These are phyloP conservation scores for Liquidambar formosana DNA, from an alignment of 164 flowering plant species.

Conservation along the genomic window DNA sequence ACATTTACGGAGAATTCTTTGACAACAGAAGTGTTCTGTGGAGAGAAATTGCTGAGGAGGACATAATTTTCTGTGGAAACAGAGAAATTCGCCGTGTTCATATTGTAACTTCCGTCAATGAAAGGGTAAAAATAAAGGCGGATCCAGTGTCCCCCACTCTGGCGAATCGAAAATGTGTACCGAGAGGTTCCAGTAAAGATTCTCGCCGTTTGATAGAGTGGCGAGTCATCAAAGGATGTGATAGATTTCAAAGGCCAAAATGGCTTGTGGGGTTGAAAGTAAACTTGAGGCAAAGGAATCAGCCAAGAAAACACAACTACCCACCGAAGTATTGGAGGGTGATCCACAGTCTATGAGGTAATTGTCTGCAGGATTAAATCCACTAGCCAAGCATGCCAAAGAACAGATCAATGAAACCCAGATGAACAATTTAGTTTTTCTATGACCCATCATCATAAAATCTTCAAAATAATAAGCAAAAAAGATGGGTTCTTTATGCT, in stretches of 20 bases:
- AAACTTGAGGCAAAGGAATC: conserved; percentile 42
- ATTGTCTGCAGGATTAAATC: conserved; percentile 53
- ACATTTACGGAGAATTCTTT: conserved; percentile 64
- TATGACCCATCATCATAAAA: conserved; percentile 35
- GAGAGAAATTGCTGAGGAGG: conserved; percentile 48
- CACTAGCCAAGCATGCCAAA: conserved; percentile 25
- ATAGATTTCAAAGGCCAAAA: conserved; percentile 41
- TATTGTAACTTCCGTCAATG: conserved; percentile 29
- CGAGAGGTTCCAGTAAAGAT: conserved; percentile 43
- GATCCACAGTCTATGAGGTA: conserved; percentile 77
- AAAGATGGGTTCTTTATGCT: not conserved
- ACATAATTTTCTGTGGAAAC: conserved; percentile 44
- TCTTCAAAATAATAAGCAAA: not conserved
- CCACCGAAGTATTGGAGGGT: conserved; percentile 35
- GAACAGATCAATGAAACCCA: conserved; percentile 34
- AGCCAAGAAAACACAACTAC: conserved; percentile 44
- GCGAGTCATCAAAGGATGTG: conserved; percentile 24
- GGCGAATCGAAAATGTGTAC: conserved; percentile 47
- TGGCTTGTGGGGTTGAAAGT: conserved; percentile 45
- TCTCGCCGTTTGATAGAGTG: conserved; percentile 60
- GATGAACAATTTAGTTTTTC: conserved; percentile 21
- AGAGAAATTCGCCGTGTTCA: conserved; percentile 51
- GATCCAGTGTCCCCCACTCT: conserved; percentile 66
- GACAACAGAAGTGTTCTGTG: conserved; percentile 13
- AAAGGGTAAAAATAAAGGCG: conserved; percentile 76